Base-by-base conservation (phyloP, 495 filamentous ascomycete species). In the Glonium stellatum region DNA sequence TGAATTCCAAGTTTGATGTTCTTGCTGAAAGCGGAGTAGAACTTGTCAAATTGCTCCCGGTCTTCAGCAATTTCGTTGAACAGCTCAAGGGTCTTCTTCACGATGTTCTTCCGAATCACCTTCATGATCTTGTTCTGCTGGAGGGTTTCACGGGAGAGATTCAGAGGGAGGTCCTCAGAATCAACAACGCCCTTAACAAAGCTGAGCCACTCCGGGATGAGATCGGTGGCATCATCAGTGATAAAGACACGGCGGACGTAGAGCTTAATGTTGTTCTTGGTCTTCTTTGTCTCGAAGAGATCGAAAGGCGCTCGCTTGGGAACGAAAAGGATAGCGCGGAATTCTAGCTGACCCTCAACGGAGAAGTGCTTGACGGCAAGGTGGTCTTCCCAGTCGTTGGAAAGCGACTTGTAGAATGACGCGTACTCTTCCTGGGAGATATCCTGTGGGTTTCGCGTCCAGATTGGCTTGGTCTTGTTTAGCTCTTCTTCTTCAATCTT, bases 41-140 rank as follows among this genome's bases (percentile, higher is more conserved):
- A 98, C 84, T 98, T 98, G 84, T 98, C 95, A 77, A 98, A 97
- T 73, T 96, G 87, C 84, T 98, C 93, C 79, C 92, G 92, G 79
- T 98, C 95, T 81, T 98, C 93, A 56, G 95, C 83, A 68, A 98
- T 97, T 83, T 98, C 93, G 63, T 81, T 81, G 86, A 98, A 98
- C 77, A 98, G 89, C 82, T 98, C 93, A 54, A 98, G 89, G 56
- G 89, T 88, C 91, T 98, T 98, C 90, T 97, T 98, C 82, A 98
- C 91, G 62, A 98, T 93, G 86, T 98, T 98, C 91, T 98, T 98
- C 82, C 90, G 92, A 85, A 98, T 98, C 72, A 98, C 93, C 86
- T 98, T 98, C 93, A 98, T 96, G 82, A 98, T 98, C 89, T 97
- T 97, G 87, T 97, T 97, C 82, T 97, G 95, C 80, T 98, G 93